Base-by-base conservation (phyloP, 2,329 filamentous ascomycete species). In the Lachnum nothofagi region DNA sequence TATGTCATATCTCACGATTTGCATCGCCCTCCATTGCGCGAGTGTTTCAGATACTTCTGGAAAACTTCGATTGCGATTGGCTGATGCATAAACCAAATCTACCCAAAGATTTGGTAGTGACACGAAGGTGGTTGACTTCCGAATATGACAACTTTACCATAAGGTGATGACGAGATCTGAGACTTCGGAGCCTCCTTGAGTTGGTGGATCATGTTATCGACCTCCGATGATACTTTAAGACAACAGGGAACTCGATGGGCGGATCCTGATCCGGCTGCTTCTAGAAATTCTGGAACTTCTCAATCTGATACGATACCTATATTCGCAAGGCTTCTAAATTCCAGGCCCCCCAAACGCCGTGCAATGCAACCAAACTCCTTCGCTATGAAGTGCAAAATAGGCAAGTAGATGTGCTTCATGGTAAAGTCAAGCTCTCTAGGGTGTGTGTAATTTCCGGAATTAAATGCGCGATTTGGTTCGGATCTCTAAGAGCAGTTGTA, bases 401-500 rank as follows among this genome's bases (percentile, higher is more conserved):
- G 10, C n/a, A 10, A 20, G 9, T 12, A 12, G n/a, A 39, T n/a
- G 19, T 22, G 37, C 3, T 23, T 60, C 42, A 63, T 25, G 54
- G 51, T 17, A 65, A 41, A 3, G 43, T 53, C 31, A 66, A 41
- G 46, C 35, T 60, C 46, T 95, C 88, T 51, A 83, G 69, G 23
- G 66, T 77, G 47, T 82, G 80, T 48, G 88, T 82, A n/a, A 90
- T 79, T 4, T 88, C 70, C 2, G 82, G 83, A 40, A 95, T 67
- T 35, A 89, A 63, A 23, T 83, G 78, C 12, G 81, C 80, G 35
- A 95, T 72, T 46, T 82, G 75, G 62, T 94, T 93, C 2, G 89
- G 79, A 67, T 96, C 89, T 59, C 90, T 77, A 70, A 95, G 74
- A 20, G 85, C 78, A 34, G 86, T 78, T 1, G 87, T 85, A 19